Evolutionary conservation across 208 protist genomes (phyloP), one percentile per base, ranked within the genome.

Genomic region (Naegleria gruberi): DNA sequence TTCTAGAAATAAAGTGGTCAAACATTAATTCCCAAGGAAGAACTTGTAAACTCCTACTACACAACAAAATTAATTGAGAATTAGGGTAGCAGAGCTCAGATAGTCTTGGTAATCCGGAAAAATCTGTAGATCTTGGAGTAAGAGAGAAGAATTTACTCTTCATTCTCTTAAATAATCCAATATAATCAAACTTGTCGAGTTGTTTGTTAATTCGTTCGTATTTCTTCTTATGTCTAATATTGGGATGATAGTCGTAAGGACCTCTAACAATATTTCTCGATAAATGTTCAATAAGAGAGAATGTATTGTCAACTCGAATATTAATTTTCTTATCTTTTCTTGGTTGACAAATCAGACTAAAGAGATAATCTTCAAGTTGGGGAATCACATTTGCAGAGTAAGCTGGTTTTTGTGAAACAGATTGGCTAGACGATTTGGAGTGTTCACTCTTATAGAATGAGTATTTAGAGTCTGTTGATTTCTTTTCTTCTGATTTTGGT

Each of bases 11-110:
- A 57, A 88, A 65, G 17, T 47, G n/a, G 4, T 51, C 84, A 65
- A 88, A 88, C 84, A 88, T 88, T 40, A 88, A 30, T 10, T 88
- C 84, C 84, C 84, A 88, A 40, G 84, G 84, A 43, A 88, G 10
- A 30, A 37, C 15, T 26, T 55, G 45, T 43, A 88, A 5, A 65
- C 12, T 26, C 15, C 37, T 51, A 65, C 84, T 88, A 65, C 84
- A 88, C 0, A 88, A 4, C 4, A 47, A 42, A 26, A 88, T 23
- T 0, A 65, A 23, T 30, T 8, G 83, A 40, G 19, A 12, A 8
- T 65, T 6, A 65, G 45, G 5, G 19, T 51, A 34, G 0, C 26
- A 12, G 0, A 88, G n/a, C 0, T 88, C 84, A 30, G 23, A 6
- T 4, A 88, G 30, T n/a, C 6, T 17, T 44, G 81, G 81, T n/a